These are phyloP conservation scores for Cajanus cajan DNA, from an alignment of 306 rosid genomes.

Conservation along the genomic window DNA sequence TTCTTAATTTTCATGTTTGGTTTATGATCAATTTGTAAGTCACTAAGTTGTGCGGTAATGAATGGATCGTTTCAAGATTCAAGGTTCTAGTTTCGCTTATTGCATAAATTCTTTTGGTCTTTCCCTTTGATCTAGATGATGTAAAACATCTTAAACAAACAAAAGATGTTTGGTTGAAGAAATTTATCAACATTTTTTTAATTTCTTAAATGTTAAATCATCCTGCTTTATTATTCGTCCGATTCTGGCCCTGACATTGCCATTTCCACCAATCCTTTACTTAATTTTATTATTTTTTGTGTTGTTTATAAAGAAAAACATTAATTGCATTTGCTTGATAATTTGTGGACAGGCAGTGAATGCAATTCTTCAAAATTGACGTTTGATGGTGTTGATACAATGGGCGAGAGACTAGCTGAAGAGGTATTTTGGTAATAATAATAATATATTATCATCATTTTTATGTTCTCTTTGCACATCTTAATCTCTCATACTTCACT, in stretches of 20 bases:
- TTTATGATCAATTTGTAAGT: background rate
- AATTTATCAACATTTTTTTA: background rate
- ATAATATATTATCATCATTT: constrained; percentile 6
- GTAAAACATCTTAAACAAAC: background rate
- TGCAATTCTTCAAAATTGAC: constrained; percentile 83
- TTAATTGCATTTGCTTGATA: constrained; percentile 16
- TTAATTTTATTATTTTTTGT: background rate
- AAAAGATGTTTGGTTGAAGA: background rate
- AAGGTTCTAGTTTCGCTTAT: constrained; percentile 6
- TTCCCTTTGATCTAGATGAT: background rate
- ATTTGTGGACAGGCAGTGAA: constrained; percentile 74
- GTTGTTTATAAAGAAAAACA: background rate
- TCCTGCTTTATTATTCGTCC: constrained; percentile 1
- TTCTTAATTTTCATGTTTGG: background rate
- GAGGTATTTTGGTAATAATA: constrained; percentile 73
- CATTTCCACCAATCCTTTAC: background rate
- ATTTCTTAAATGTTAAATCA: background rate
- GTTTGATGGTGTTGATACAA: constrained; percentile 87
- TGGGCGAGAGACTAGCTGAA: constrained; percentile 91
- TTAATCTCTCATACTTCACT: background rate
- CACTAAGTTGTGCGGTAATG: constrained; percentile 14
- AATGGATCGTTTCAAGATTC: constrained; percentile 14
- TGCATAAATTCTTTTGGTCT: background rate
- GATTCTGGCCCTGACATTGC: background rate
- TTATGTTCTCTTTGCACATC: background rate